Evolutionary conservation across 441 rosid genomes (phyloP).

Genomic region (Jatropha podagrica): DNA sequence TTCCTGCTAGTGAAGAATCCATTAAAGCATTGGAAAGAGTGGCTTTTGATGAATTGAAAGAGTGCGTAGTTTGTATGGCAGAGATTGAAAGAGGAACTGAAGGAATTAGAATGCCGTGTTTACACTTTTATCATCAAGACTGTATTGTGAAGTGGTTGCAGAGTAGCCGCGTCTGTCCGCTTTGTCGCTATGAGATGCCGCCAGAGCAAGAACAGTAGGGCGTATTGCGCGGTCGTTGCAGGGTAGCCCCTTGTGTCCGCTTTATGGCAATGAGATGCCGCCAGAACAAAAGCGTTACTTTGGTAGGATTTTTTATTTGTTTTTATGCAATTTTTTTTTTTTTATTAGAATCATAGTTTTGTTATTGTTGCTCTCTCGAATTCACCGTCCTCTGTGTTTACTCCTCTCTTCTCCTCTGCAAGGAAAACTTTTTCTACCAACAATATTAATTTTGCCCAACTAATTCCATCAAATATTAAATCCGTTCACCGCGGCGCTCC

Average conservation of each 20-base stretch:
- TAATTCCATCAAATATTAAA: too few relatives aligned
- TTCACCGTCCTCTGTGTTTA: too few relatives aligned
- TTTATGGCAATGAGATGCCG: conserved; percentile 1
- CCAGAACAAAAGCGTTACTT: background rate
- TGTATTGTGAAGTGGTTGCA: conserved; percentile 3
- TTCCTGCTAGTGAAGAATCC: background rate
- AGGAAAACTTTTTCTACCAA: too few relatives aligned
- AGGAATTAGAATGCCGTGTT: conserved; percentile 3
- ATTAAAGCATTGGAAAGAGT: conserved; percentile 6
- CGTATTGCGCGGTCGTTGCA: background rate
- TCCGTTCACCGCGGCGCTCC: too few relatives aligned
- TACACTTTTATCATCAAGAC: background rate
- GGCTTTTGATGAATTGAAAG: background rate
- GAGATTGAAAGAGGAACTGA: background rate
- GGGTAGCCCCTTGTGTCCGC: background rate
- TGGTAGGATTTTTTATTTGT: too few relatives aligned
- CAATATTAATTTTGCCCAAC: too few relatives aligned
- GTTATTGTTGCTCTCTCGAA: too few relatives aligned
- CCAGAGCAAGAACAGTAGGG: background rate
- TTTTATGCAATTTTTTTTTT: too few relatives aligned
- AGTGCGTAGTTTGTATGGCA: background rate
- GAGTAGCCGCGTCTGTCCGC: background rate
- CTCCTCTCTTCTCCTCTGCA: too few relatives aligned
- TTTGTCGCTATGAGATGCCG: conserved; percentile 3
- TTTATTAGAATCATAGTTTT: too few relatives aligned